Percentiles rank a stretch among this genome's conserved stretches.
These are phyloP conservation scores for Echium plantagineum DNA, from an alignment of 257 asterid genomes.

Conservation along the genomic window DNA sequence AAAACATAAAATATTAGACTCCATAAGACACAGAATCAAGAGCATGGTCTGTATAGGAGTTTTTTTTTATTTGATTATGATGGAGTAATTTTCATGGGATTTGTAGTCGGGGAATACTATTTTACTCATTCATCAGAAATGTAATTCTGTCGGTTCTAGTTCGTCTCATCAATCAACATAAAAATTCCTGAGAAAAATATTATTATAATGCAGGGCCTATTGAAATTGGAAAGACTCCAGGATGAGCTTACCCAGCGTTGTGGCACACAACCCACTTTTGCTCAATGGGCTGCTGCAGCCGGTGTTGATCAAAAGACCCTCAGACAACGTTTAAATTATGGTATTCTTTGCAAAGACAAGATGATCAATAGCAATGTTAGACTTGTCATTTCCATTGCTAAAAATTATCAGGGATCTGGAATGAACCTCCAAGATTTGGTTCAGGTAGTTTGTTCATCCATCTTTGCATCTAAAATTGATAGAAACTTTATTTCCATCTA, in stretches of 20 bases:
- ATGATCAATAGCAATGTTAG: conserved; percentile 91
- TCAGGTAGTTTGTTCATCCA: conserved; percentile 46
- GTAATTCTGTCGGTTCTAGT: too few species aligned
- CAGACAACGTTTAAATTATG: conserved; percentile 66
- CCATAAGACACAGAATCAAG: too few species aligned
- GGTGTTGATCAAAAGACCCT: conserved; percentile 74
- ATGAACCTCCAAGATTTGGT: conserved; percentile 94
- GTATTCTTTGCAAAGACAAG: conserved; percentile 68
- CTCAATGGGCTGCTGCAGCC: conserved; percentile 96
- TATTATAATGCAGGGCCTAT: conserved; percentile 45
- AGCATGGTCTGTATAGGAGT: too few species aligned
- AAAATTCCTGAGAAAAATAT: too few species aligned
- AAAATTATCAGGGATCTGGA: conserved; percentile 84
- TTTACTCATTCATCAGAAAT: too few species aligned
- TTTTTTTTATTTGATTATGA: too few species aligned
- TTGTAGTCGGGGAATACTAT: too few species aligned
- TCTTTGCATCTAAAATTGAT: conserved; percentile 4
- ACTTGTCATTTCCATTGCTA: conserved; percentile 90
- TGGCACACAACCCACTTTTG: conserved; percentile 52
- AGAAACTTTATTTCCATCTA: conserved; percentile 2
- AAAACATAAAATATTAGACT: too few species aligned
- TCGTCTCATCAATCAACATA: neutral
- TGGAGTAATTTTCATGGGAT: too few species aligned
- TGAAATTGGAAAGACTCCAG: conserved; percentile 72
- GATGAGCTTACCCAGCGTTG: conserved; percentile 54